These are phyloP conservation scores for Pachysandra terminalis DNA, from an alignment of 164 flowering plant species.

Conservation along the genomic window DNA sequence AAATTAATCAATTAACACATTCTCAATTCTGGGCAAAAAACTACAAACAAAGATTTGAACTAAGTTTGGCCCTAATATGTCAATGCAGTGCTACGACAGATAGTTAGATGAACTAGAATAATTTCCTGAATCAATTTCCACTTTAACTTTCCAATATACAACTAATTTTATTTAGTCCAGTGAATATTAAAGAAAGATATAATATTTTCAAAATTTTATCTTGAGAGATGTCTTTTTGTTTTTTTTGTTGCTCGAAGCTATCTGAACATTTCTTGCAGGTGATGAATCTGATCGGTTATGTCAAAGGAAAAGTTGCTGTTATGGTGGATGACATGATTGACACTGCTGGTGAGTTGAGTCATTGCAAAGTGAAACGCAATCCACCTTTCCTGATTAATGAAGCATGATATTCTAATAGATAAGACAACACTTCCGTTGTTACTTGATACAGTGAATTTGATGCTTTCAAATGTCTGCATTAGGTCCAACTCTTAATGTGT, in stretches of 20 bases:
- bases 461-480: background rate
- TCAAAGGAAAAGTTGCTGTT: slow-evolving; percentile 93
- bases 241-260: background rate
- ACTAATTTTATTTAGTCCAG: no score
- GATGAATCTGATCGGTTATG: slow-evolving; percentile 99
- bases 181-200: no score
- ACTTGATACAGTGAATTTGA: background rate
- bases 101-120: no score
- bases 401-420: background rate
- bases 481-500: background rate
- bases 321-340: slow-evolving; percentile 99
- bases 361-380: background rate
- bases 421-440: background rate
- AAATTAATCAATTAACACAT: no score
- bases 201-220: background rate
- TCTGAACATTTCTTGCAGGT: slow-evolving; percentile 49
- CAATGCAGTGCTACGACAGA: no score
- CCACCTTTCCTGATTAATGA: background rate
- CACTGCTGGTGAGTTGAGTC: slow-evolving; percentile 76
- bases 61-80: no score
- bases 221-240: background rate
- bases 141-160: no score
- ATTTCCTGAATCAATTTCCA: no score
- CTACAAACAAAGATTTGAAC: no score
- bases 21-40: no score